Conservation (phyloP, 2,329 filamentous ascomycete genomes). For the Arthrinium phaeospermum region DNA sequence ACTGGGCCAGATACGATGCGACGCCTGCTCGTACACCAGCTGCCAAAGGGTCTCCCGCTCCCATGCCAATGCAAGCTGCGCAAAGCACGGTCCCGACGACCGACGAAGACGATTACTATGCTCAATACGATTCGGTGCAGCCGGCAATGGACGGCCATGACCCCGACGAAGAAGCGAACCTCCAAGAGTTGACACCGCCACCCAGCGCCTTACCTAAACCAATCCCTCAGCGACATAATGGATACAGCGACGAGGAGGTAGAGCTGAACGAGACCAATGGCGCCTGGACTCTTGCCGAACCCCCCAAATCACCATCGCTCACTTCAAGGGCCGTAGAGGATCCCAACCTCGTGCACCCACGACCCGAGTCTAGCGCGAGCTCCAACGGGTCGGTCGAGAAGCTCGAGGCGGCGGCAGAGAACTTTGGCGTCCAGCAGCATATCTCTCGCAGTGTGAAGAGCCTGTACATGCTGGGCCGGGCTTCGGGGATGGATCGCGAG, state of each 20-base stretch:
- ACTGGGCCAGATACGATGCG: slow-evolving; percentile 80
- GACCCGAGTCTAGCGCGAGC: slow-evolving; percentile 63
- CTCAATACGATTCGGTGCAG: slow-evolving; percentile 78
- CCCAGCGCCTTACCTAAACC: slow-evolving; percentile 22
- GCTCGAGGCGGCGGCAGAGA: slow-evolving; percentile 61
- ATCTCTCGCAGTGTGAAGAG: slow-evolving; percentile 79
- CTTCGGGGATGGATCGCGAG: slow-evolving; percentile 73
- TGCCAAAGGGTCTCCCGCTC: slow-evolving; percentile 66
- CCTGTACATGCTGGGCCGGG: slow-evolving; percentile 72
- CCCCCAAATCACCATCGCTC: slow-evolving; percentile 45
- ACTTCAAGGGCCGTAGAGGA: slow-evolving; percentile 45
- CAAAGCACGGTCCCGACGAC: slow-evolving; percentile 23
- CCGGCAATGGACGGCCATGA: slow-evolving; percentile 82
- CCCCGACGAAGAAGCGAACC: slow-evolving; percentile 68
- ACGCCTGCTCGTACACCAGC: slow-evolving; percentile 70
- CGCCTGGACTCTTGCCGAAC: slow-evolving; percentile 52
- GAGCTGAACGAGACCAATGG: slow-evolving; percentile 46
- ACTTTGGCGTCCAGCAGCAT: slow-evolving; percentile 77
- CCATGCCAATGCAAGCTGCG: slow-evolving; percentile 43
- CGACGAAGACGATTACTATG: slow-evolving; percentile 75
- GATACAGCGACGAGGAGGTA: slow-evolving; percentile 33
- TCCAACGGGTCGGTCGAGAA: slow-evolving; percentile 67
- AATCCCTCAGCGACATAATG: slow-evolving; percentile 23
- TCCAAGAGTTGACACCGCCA: slow-evolving; percentile 44
- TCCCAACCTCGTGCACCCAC: slow-evolving; percentile 49